Evolutionary conservation across 2,329 filamentous ascomycete genomes (phyloP), one percentile per base, ranked within the genome.

Genomic region (Stenocarpella maydis): DNA sequence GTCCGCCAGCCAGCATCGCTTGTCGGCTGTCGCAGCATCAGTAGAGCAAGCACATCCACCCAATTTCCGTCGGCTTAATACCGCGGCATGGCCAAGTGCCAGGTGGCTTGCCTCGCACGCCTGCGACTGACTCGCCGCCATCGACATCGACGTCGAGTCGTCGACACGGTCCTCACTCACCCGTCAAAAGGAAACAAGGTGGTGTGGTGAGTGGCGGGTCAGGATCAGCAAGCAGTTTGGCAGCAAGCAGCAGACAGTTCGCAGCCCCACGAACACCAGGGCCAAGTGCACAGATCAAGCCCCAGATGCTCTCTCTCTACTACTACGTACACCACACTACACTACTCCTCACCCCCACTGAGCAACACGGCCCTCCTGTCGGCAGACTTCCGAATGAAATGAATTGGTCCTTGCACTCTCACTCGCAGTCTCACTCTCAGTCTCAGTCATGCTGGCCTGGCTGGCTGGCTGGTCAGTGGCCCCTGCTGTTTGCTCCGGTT

Each of bases 331-430:
- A 4, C 31, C 8, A 31, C 8, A 31, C 4, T 8, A 8, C 8
- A 31, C 4, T 8, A 4, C 31, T 4, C 8, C 31, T 31, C 8
- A 4, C 64, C 26, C 21, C 41, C 65, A 67, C 50, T 9, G 43
- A 2, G 43, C 31, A 34, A 67, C 49, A 67, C 39, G 26, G 53
- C 37, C 34, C 61, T 53, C 52, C 37, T 50, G 65, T 67, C 65
- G 65, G 65, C 52, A 41, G 65, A 67, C 65, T 67, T 67, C 65
- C 65, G 65, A 58, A 58, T 66, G n/a, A 64, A 34, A 14, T n/a
- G 10, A 28, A 10, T 19, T n/a, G n/a, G n/a, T n/a, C n/a, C n/a
- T n/a, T n/a, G n/a, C n/a, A n/a, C n/a, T n/a, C n/a, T n/a, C n/a
- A n/a, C n/a, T n/a, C n/a, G n/a, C n/a, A n/a, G n/a, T n/a, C 17